These are phyloP conservation scores for Saccharomycopsis sp. DNA, from an alignment of 805 yeast genomes.

Conservation along the genomic window DNA sequence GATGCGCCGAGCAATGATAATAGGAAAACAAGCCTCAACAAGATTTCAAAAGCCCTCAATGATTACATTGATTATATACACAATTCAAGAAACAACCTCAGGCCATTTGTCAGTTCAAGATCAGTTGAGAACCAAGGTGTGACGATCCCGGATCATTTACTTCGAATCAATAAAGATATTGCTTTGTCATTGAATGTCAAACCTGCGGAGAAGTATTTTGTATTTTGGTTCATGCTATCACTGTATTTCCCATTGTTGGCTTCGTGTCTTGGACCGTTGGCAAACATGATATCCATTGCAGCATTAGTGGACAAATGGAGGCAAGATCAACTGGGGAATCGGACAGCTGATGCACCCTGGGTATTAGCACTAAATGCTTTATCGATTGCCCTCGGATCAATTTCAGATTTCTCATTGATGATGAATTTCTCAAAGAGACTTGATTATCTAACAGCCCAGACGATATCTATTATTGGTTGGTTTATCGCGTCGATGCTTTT, in stretches of 20 bases:
- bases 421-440: constrained; percentile 59
- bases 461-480: constrained; percentile 59
- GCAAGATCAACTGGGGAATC: constrained; percentile 25
- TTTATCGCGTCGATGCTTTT: constrained; percentile 49
- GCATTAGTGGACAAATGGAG: constrained; percentile 71
- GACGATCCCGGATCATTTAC: constrained; percentile 14
- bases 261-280: constrained; percentile 73
- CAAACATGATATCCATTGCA: constrained; percentile 65
- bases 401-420: constrained; percentile 62
- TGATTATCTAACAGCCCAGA: constrained; percentile 54
- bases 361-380: constrained; percentile 53
- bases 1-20: background rate
- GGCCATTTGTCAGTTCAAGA: background rate
- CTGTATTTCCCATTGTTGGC: constrained; percentile 68
- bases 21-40: background rate
- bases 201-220: constrained; percentile 19
- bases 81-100: background rate
- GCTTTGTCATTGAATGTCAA: constrained; percentile 17
- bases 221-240: constrained; percentile 57
- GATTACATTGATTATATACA: constrained; percentile 6
- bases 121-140: background rate
- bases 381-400: constrained; percentile 55
- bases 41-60: constrained; percentile 6
- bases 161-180: constrained; percentile 15
- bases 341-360: constrained; percentile 33